Evolutionary conservation across 139 green algal genomes (phyloP), one percentile per base, ranked within the genome.

Genomic region (Penium margaritaceum): DNA sequence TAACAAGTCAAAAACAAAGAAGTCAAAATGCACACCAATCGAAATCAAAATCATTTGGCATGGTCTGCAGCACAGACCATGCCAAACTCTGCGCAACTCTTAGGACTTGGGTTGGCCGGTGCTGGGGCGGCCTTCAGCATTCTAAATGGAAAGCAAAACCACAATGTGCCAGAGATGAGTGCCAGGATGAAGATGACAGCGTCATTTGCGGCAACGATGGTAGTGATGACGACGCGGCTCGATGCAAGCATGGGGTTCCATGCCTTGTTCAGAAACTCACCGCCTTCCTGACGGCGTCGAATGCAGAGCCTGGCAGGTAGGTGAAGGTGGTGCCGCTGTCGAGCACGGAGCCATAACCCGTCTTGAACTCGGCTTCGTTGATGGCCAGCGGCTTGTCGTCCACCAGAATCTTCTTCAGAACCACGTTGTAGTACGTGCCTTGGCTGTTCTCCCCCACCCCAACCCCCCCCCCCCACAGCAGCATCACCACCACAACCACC

Each of bases 241-340:
- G n/a, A 2, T 55, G 5, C 44, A 55, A 2, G 19, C 44, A 19
- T 19, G 44, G 21, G 44, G 19, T 55, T 55, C 2, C n/a, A n/a
- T n/a, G n/a, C n/a, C n/a, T n/a, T n/a, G n/a, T n/a, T n/a, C 44
- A 55, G 63, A 19, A 70, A 24, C 72, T 5, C 70, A 91, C 60
- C 15, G 70, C 46, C 0, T 46, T 44, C 2, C 66, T 12, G 77
- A 96, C 90, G 0, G 63, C 64, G 1, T 75, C 53, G 74, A 90
- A 95, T 0, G 87, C 90, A 0, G 77, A 51, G 0, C 76, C 83
- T 2, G 91, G 92, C 19, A 98, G 55, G 84, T 97, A 98, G 4
- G 88, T 90, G 78, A 97, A 97, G 5, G 93, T 97, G 30, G 93
- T 97, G 17, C 93, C 93, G 74, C 85, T 93, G 87, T 98, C 93